Percentiles rank a stretch among this genome's conserved stretches.
These are phyloP conservation scores for Neocatenulostroma microsporum DNA, from an alignment of 2,329 filamentous ascomycete genomes.

Conservation along the genomic window DNA sequence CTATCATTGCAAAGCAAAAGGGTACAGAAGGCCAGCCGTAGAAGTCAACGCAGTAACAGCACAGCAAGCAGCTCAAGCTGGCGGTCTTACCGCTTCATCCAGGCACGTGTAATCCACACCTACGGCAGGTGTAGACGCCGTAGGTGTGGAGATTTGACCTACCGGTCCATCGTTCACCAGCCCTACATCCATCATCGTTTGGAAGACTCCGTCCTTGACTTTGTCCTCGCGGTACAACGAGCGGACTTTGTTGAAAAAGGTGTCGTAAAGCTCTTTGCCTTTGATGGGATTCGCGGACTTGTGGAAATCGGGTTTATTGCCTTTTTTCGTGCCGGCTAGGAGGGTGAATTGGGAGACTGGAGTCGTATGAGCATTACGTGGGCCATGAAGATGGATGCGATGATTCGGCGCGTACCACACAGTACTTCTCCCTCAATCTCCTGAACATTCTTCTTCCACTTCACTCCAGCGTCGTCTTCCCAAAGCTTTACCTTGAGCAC, in stretches of 20 bases:
- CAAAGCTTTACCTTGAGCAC: constrained; percentile 85
- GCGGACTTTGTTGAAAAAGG: constrained; percentile 71
- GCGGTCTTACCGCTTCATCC: constrained; percentile 46
- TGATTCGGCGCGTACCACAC: constrained; percentile 57
- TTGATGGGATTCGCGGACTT: constrained; percentile 71
- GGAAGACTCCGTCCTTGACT: constrained; percentile 93
- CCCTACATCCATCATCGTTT: constrained; percentile 97
- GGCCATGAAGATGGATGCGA: neutral
- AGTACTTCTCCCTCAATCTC: constrained; percentile 88
- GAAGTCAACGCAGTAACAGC: neutral
- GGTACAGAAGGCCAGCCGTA: too few relatives aligned
- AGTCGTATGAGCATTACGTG: constrained; percentile 2
- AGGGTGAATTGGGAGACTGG: constrained; percentile 95
- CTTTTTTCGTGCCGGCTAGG: constrained; percentile 87
- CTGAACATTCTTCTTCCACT: constrained; percentile 87
- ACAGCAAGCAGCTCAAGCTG: too few relatives aligned
- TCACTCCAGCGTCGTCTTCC: constrained; percentile 68
- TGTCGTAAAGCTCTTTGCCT: constrained; percentile 72
- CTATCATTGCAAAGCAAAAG: too few relatives aligned
- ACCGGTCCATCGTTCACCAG: constrained; percentile 78
- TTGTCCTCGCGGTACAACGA: constrained; percentile 62
- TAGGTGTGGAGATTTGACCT: too few relatives aligned
- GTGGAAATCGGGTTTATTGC: constrained; percentile 91
- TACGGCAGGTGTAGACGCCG: too few relatives aligned
- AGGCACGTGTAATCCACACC: constrained; percentile 50